Evolutionary conservation across 2,329 filamentous ascomycete species (phyloP), one percentile per base, ranked within the genome.

Genomic region (Xylariaceae sp.): DNA sequence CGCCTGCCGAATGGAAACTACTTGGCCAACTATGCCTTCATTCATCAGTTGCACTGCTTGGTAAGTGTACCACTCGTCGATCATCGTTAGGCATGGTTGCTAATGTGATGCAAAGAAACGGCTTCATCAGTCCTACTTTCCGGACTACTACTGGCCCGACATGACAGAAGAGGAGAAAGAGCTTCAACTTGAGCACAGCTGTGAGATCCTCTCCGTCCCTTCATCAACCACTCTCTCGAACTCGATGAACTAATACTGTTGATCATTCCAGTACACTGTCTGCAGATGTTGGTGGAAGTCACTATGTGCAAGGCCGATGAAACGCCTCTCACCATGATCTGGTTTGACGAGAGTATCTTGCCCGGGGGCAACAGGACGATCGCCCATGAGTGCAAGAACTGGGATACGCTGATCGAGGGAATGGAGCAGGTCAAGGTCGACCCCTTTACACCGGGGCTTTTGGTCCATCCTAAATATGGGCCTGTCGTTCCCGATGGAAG

Each of bases 241-340:
- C 23, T 1, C 8, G 37, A 1, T 10, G 11, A 2, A 42, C 37
- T 42, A 13, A 42, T 1, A 1, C 9, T 0, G 18, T 17, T 17
- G 7, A n/a, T 2, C 1, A 2, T 15, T 53, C 1, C 17, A 66
- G 65, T 66, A 10, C 65, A 67, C 51, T 67, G 64, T 45, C 51
- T 67, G 13, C 64, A 66, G 37, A 67, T 67, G 64, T 58, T 67
- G 15, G 61, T 66, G 3, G 64, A 67, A 48, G 63, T 63, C 3
- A 54, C 64, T 13, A 67, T 65, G 63, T 67, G 65, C 59, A 66
- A 67, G 44, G 65, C 63, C 15, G 64, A 67, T 23, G 64, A 66
- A 44, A 66, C 65, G 10, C 64, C 64, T 10, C 60, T 67, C n/a
- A 67, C 65, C 34, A 65, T 66, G 64, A 62, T 62, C 54, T 67